Conservation (phyloP, 1,284 basidiomycete species). For the Sporisorium iseilematis-ciliati region DNA sequence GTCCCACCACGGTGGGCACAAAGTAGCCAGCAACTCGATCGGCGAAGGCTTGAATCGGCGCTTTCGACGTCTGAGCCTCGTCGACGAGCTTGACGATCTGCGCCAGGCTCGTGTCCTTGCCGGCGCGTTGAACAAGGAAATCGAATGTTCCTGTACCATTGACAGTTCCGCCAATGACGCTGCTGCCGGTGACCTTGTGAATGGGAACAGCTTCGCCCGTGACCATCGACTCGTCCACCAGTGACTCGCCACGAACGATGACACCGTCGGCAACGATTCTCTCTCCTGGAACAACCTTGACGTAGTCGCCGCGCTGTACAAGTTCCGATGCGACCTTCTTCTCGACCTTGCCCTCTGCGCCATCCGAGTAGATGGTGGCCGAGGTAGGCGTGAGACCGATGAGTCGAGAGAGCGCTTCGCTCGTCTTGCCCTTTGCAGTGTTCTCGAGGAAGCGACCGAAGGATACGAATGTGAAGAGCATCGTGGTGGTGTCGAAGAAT, state of each 20-base stretch:
- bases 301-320: slow-evolving; percentile 90
- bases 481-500: slow-evolving; percentile 98
- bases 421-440: slow-evolving; percentile 95
- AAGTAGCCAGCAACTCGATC: slow-evolving; percentile 95
- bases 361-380: slow-evolving; percentile 88
- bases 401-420: slow-evolving; percentile 92
- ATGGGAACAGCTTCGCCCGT: slow-evolving; percentile 96
- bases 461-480: slow-evolving; percentile 97
- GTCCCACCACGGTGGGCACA: slow-evolving; percentile 88
- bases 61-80: slow-evolving; percentile 97
- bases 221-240: slow-evolving; percentile 94
- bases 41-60: slow-evolving; percentile 96
- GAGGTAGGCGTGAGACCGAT: slow-evolving; percentile 94
- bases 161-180: slow-evolving; percentile 94
- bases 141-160: slow-evolving; percentile 96
- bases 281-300: slow-evolving; percentile 96
- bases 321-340: slow-evolving; percentile 94
- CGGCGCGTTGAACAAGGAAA: slow-evolving; percentile 92
- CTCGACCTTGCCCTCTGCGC: slow-evolving; percentile 76
- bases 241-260: slow-evolving; percentile 85
- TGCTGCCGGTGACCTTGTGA: slow-evolving; percentile 82
- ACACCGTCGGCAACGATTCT: slow-evolving; percentile 96
- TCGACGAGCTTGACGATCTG: slow-evolving; percentile 98
- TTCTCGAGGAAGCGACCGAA: slow-evolving; percentile 96
- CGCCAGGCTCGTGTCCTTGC: slow-evolving; percentile 92